Conservation (phyloP, 116 monocot species). For the Trichopus zeylanicus region DNA sequence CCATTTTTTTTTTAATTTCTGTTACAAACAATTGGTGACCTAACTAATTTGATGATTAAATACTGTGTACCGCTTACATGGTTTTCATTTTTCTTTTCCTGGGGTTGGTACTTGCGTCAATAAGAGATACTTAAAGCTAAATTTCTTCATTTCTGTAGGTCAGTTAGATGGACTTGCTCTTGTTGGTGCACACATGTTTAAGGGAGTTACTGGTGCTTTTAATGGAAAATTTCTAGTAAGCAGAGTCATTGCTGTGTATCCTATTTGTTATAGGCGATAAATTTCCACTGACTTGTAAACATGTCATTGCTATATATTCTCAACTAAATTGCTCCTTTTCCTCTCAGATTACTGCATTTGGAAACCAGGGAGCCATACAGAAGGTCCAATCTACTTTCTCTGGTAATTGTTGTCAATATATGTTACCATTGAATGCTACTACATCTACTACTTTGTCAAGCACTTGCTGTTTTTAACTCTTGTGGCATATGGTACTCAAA, state of each 20-base stretch:
- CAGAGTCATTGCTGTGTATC: neutral
- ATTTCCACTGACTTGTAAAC: neutral
- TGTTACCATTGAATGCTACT: no score
- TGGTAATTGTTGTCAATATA: conserved; percentile 24
- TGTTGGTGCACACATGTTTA: conserved; percentile 55
- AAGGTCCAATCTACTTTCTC: conserved; percentile 37
- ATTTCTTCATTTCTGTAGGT: conserved; percentile 17
- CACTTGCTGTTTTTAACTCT: no score
- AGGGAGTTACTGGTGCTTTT: conserved; percentile 34
- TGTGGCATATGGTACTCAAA: no score
- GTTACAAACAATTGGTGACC: no score
- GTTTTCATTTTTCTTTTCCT: no score
- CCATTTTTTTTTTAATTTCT: no score
- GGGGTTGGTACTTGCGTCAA: no score
- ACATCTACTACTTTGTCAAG: no score
- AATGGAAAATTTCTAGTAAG: conserved; percentile 69
- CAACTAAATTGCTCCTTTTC: neutral
- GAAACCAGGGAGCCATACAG: conserved; percentile 31
- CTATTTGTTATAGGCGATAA: neutral
- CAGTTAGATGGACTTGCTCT: conserved; percentile 18
- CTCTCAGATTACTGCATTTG: conserved; percentile 58
- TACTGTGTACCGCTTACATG: no score
- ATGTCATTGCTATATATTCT: neutral
- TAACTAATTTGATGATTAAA: no score
- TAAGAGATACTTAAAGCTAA: no score